These are phyloP conservation scores for Pseudohalonectria lignicola DNA, from an alignment of 2,329 filamentous ascomycete genomes.

Conservation along the genomic window DNA sequence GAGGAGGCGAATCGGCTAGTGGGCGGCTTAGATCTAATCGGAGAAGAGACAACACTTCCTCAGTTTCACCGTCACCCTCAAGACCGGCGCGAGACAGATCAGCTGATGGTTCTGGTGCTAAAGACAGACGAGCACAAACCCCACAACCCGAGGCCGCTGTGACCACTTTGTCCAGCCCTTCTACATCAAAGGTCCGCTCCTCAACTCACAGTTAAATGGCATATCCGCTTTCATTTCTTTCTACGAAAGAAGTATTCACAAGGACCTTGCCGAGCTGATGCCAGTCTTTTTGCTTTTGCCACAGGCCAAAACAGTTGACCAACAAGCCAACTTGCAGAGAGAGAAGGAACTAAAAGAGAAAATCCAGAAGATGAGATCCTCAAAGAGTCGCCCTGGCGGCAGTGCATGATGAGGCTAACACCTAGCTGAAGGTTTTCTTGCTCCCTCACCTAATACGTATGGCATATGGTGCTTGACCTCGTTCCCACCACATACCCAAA, in stretches of 20 bases:
- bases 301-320: conserved; percentile 19
- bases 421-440: too few relatives aligned
- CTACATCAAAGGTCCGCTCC: conserved; percentile 17
- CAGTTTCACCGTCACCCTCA: conserved; percentile 35
- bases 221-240: background rate
- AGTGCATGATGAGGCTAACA: conserved; percentile 35
- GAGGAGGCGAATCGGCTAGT: background rate
- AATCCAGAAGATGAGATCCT: conserved; percentile 45
- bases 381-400: conserved; percentile 27
- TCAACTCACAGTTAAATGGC: background rate
- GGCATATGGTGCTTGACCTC: too few relatives aligned
- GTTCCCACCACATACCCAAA: background rate
- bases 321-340: conserved; percentile 31
- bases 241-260: too few relatives aligned
- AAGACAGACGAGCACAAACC: conserved; percentile 26
- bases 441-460: too few relatives aligned
- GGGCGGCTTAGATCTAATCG: too few relatives aligned
- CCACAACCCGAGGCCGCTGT: conserved; percentile 13
- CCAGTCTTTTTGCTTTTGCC: conserved; percentile 14
- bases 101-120: conserved; percentile 44
- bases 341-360: conserved; percentile 41
- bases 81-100: conserved; percentile 34
- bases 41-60: conserved; percentile 39
- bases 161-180: conserved; percentile 10
- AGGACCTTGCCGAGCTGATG: conserved; percentile 5